Evolutionary conservation across 2,329 filamentous ascomycete species (phyloP), one percentile per base, ranked within the genome.

Genomic region (Arthroderma sp.): DNA sequence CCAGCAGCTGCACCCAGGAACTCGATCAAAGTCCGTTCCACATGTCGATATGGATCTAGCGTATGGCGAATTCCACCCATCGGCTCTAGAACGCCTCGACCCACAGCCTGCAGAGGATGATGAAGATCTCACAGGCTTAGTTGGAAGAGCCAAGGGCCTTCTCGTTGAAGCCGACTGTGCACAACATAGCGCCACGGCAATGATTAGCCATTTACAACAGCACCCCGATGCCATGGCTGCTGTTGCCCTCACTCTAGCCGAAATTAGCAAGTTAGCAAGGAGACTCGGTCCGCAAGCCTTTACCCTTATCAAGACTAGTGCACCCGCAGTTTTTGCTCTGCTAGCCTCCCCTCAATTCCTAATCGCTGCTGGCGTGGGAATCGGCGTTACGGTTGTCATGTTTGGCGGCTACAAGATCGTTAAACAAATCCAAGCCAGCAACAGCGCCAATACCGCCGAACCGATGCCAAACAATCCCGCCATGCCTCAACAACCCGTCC

Each of bases 341-440:
- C 75, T 98, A 3, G 80, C 86, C 0, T 88, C 83, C 46, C 91
- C 91, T 1, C 86, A 98, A 58, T 98, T 98, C 60, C 76, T 95
- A 51, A 94, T 98, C 55, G 87, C 87, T 3, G 86, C 85, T 0
- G 85, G 88, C 37, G 79, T 94, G 9, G 86, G 84, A 0, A 80
- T 94, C 0, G 91, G 91, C 9, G 81, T 94, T n/a, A 96, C 91
- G 0, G 80, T 96, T 6, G 86, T 98, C 56, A 88, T 91, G 62
- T 86, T 98, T 48, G 91, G 91, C 44, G 89, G 91, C 4, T 96
- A 86, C 75, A 96, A 94, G 68, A 95, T 98, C 61, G 80, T 98
- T 66, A 93, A 95, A 72, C 82, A 80, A 54, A 85, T 96, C 53
- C 69, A 71, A 56, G 68, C 60, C 9, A 50, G 56, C 32, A 54